A percentile compares a stretch with the other conserved stretches of the same genome.
phyloP scores from a whole-genome alignment of 148 eudicot genomes.

The Fagopyrum homotropicum region DNA sequence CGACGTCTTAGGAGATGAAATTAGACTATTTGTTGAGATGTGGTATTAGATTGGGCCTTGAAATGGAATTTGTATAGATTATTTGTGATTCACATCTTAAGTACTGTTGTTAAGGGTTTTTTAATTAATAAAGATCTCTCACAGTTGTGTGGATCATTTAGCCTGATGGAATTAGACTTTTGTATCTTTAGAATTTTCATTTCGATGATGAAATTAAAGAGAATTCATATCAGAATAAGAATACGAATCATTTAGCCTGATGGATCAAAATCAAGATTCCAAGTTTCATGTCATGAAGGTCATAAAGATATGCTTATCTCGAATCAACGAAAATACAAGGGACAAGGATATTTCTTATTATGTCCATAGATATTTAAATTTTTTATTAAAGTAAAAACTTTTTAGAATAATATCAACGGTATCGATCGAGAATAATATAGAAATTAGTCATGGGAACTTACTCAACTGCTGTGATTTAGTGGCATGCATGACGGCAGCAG shows the following conservation, averaged over 20 bases:
- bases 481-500: too few species aligned
- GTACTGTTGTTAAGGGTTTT: not conserved
- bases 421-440: too few species aligned
- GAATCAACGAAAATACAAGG: not conserved
- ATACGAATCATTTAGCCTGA: not conserved
- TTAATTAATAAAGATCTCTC: not conserved
- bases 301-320: not conserved
- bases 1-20: too few species aligned
- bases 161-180: too few species aligned
- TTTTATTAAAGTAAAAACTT: too few species aligned
- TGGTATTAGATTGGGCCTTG: not conserved
- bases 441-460: too few species aligned
- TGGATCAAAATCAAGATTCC: not conserved
- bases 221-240: not conserved
- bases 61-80: conserved; percentile 2
- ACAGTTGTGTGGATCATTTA: not conserved
- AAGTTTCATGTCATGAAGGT: not conserved
- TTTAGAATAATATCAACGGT: too few species aligned
- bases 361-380: too few species aligned
- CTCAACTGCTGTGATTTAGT: too few species aligned
- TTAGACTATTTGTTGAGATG: not conserved
- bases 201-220: not conserved
- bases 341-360: too few species aligned
- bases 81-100: not conserved
- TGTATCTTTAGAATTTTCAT: too few species aligned